Evolutionary conservation across 148 eudicot species (phyloP), one percentile per base, ranked within the genome.

Genomic region (Vaccinium macrocarpon): DNA sequence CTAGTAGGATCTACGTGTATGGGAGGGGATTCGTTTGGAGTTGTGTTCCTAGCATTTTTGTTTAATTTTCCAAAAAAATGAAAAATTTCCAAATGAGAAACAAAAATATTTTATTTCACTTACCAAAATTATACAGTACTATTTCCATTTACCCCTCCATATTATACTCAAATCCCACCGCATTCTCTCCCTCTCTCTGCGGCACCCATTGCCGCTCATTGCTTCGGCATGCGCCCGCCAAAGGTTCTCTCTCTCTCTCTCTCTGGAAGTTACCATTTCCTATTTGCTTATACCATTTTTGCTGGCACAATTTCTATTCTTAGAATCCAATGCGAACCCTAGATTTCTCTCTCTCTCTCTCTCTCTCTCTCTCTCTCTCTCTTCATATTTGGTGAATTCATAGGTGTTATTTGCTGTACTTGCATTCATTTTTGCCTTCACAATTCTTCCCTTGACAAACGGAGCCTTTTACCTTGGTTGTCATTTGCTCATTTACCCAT

Each of bases 231-330:
- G 10, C 21, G 2, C 78, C 52, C 53, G 78, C 78, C 78, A 75
- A 9, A 75, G 78, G 78, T 75, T 75, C 29, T 75, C 78, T 75
- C 52, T 74, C 77, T 35, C 75, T 27, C 48, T 38, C 49, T 19
- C 13, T 27, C 23, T 55, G 32, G 64, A 55, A 64, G 6, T 18
- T 16, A 55, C 56, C 32, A 12, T 55, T 52, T 53, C 42, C 38
- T 12, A 13, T 50, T 7, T 14, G 48, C 3, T 5, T 18, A 15
- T 29, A 8, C 10, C 27, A 27, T 49, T 77, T 77, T 77, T 77
- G 59, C 55, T 50, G 35, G 35, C 55, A 23, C 38, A 77, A 21
- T 77, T 51, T 27, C 80, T 25, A 50, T 77, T 23, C 35, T 51
- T 51, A 77, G 79, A 49, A 13, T n/a, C 29, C 7, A 53, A 68